Percentiles rank a stretch among this genome's conserved stretches.
Evolutionary conservation across 192 early-diverging fungal species (phyloP).

Genomic region (Coemansia sp.): DNA sequence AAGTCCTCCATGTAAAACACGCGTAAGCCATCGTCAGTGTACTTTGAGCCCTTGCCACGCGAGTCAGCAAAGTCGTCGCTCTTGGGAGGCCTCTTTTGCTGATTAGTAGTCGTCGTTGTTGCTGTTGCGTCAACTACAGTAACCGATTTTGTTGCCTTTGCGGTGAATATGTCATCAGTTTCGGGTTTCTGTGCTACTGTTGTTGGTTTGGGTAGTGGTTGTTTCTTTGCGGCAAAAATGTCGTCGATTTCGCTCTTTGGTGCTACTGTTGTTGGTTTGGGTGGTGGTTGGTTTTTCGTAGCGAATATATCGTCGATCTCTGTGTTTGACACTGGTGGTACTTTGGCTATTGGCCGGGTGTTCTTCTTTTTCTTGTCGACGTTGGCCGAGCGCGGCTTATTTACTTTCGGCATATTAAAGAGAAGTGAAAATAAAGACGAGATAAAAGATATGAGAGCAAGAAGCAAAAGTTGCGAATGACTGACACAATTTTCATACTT

Average conservation of each 20-base stretch:
- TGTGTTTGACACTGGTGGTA: neutral
- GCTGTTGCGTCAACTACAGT: slow-evolving; percentile 43
- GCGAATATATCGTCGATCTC: slow-evolving; percentile 56
- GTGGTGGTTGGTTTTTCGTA: neutral
- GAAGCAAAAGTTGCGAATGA: neutral
- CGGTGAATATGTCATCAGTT: too few species aligned
- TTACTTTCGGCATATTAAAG: neutral
- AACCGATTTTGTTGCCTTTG: slow-evolving; percentile 1
- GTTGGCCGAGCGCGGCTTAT: slow-evolving; percentile 27
- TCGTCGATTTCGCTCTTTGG: slow-evolving; percentile 10
- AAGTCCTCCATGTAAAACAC: slow-evolving; percentile 54
- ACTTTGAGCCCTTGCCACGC: slow-evolving; percentile 46
- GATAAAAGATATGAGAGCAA: neutral
- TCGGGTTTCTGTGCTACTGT: neutral
- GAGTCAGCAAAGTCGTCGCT: slow-evolving; percentile 46
- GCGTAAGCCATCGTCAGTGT: slow-evolving; percentile 51
- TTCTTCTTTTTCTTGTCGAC: slow-evolving; percentile 18
- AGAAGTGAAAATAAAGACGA: neutral
- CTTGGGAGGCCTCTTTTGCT: slow-evolving; percentile 11
- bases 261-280: slow-evolving; percentile 3
- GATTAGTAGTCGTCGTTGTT: neutral
- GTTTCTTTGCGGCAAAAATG: slow-evolving; percentile 30
- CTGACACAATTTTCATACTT: neutral
- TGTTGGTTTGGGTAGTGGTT: neutral
- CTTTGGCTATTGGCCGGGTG: neutral